Evolutionary conservation across 2,329 filamentous ascomycete genomes (phyloP), one percentile per base, ranked within the genome.

Genomic region (Hirsutella minnesotensis): DNA sequence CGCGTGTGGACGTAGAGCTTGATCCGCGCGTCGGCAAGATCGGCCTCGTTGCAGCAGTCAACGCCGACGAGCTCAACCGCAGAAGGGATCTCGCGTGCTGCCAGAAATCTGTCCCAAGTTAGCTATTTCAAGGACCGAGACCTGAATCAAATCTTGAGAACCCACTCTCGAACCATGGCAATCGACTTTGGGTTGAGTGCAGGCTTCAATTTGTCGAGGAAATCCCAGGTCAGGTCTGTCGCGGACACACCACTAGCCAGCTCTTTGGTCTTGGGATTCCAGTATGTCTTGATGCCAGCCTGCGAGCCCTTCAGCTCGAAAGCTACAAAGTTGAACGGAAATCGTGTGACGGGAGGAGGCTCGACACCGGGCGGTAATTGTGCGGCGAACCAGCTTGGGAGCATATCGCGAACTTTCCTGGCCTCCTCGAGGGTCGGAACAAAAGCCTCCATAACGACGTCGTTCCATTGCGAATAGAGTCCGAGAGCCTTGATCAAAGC

Each of bases 201-300:
- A 7, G 47, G 47, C 22, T 33, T 42, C 24, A 46, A 18, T 9
- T 16, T 38, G 21, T 44, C 43, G 15, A 47, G 40, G 3, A 38
- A 20, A 3, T 40, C 34, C 41, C 41, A 47, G 20, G 44, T 31
- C 9, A 33, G 3, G 0, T 39, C 41, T 4, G 29, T 31, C n/a
- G 24, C 27, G 10, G 42, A 19, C 12, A 20, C 30, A 7, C 42
- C 45, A 3, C 39, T 46, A 1, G 40, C 20, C 2, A 49, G 36
- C 20, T 49, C 47, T 33, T 46, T 49, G 22, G 27, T 36, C 43
- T 46, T 47, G 16, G 39, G 41, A 20, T 44, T 49, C 10, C 43
- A 40, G 18, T 49, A 49, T 1, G 41, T 33, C 38, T 49, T 49
- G 39, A 44, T 38, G 5, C 38, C 22, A 7, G 43, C 33, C n/a